phyloP scores from a whole-genome alignment of 768 basidiomycete species.

The Harrya chromipes region DNA sequence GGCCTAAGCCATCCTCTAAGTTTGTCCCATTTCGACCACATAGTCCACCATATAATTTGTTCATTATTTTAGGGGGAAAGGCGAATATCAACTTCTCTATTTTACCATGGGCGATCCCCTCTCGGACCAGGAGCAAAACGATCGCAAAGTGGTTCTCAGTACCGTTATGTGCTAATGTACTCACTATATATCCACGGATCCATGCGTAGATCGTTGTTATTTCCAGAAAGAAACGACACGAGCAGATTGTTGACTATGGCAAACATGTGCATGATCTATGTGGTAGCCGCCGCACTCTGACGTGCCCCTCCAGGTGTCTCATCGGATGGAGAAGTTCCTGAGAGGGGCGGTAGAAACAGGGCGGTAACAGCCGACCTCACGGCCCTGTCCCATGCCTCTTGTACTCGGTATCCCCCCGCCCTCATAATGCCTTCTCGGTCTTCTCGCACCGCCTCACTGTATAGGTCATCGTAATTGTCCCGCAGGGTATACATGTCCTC shows the following conservation, averaged over 20 bases:
- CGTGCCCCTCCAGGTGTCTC: not conserved
- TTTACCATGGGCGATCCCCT: constrained; percentile 72
- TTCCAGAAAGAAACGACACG: too few relatives aligned
- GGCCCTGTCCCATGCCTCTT: constrained; percentile 86
- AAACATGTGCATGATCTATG: constrained; percentile 26
- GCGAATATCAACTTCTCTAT: constrained; percentile 79
- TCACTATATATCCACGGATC: not conserved
- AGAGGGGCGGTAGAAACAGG: constrained; percentile 57
- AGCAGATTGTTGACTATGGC: not conserved
- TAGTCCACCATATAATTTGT: not conserved
- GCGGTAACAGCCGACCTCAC: constrained; percentile 70
- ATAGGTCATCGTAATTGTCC: constrained; percentile 65
- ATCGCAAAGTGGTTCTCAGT: constrained; percentile 54
- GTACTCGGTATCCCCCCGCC: constrained; percentile 77
- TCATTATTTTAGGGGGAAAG: constrained; percentile 26
- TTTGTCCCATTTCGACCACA: constrained; percentile 27
- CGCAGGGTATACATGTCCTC: constrained; percentile 60
- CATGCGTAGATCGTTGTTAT: not conserved
- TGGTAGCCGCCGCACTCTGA: constrained; percentile 48
- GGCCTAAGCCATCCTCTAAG: constrained; percentile 45
- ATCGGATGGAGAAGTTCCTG: constrained; percentile 24
- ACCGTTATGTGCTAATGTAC: constrained; percentile 29
- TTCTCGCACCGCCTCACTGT: constrained; percentile 71
- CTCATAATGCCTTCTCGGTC: constrained; percentile 78
- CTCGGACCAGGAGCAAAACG: constrained; percentile 46